Evolutionary conservation across 1,139 yeast genomes (phyloP), one percentile per base, ranked within the genome.

Genomic region (Tardiomyces blankii): DNA sequence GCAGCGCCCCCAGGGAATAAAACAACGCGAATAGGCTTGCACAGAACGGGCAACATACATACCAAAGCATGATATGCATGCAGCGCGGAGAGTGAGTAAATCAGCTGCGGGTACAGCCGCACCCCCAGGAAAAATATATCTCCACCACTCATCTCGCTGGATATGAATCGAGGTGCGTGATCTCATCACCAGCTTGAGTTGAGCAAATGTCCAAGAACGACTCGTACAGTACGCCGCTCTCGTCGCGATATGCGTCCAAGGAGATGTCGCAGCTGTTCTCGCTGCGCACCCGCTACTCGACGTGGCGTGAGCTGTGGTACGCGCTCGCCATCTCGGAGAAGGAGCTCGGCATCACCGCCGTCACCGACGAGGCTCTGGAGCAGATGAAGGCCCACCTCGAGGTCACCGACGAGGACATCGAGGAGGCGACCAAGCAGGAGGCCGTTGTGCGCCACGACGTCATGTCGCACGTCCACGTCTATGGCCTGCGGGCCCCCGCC

Each of bases 381-480:
- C 86, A 91, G 71, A 82, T 91, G 89, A 71, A 75, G 52, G 66
- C 73, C 19, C 82, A 91, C 65, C 70, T 89, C 60, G 77, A 69
- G 47, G 87, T 91, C 68, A 82, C 96, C 19, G 97, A 91, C 65
- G 91, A 86, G 56, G 97, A 93, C 62, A 87, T 93, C 55, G 86
- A 73, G 47, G 85, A 74, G 49, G 97, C 98, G 41, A 73, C 91
- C 46, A 78, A 78, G 60, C 97, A 91, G 70, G 99, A 91, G 68
- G 96, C 97, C 48, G 88, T 84, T 65, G 97, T 91, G 47, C 84
- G 99, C 72, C 99, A 91, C 68, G 99, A 91, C 66, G 99, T 91
- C 57, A 91, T 91, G 99, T 96, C 98, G 48, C 98, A 91, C 60
- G 97, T 91, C 51, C 98, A 93, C 63, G 86, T 83, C 46, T 91